Evolutionary conservation across 257 asterid genomes (phyloP), one percentile per base, ranked within the genome.

Genomic region (Solanum sparsipilum): DNA sequence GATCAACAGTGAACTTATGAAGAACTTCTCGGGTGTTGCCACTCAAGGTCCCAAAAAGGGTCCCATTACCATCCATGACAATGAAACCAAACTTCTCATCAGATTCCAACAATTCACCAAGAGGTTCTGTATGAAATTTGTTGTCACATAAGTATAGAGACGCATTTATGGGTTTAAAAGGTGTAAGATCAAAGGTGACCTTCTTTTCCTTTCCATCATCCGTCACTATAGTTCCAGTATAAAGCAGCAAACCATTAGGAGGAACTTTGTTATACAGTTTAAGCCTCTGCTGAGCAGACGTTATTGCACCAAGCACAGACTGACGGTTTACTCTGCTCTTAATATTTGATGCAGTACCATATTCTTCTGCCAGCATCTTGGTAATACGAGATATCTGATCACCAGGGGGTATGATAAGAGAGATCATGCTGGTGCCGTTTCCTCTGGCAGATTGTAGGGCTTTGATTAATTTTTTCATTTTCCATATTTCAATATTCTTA

Each of bases 341-440:
- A 63, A 91, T 91, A 79, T 92, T 92, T 84, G 92, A 92, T 20
- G 93, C 92, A 21, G 93, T 90, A 29, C 93, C 93, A 75, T 90
- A 92, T 87, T 92, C 93, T 88, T 92, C 92, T 2, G 92, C 93
- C 73, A 92, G 87, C 92, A 92, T 89, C 89, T 88, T 89, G 41
- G 90, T 90, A 56, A 90, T 90, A 65, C 93, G 89, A 68, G 93
- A 89, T 78, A 90, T 90, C 86, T 92, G 93, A 84, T 92, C 92
- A 79, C 93, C 92, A 7, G 93, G 93, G 76, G 93, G 93, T 72
- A 92, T 88, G 82, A 92, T 92, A 63, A 92, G 92, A 71, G 93
- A 92, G 88, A 92, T 92, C 93, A 90, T 92, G 88, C 93, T 90
- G 73, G 93, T 92, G 46, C 93, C 93, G 44, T 92, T 92, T 86